Base-by-base conservation (phyloP, 2,329 filamentous ascomycete species). In the Alternaria tenuissima region DNA sequence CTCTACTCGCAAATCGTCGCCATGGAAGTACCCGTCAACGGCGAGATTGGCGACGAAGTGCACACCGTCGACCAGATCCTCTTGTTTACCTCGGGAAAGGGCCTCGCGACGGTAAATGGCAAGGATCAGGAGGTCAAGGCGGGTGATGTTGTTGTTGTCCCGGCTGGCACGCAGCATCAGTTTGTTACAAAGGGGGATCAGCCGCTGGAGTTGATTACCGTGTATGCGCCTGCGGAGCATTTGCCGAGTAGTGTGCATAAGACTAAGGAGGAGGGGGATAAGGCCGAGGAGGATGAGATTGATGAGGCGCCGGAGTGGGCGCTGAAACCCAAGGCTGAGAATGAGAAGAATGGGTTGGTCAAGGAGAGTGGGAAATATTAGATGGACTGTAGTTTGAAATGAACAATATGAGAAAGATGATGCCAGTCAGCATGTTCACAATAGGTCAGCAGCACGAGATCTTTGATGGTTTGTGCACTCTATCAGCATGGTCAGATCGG, bases 31-130 rank as follows among this genome's bases (percentile, higher is more conserved):
- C 88, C 87, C 0, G 84, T 88, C 0, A 83, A 82, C 14, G 87
- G 87, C 3, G 87, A 90, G 30, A 89, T 90, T 66, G 87, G 88
- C n/a, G 87, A 89, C 53, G 87, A 89, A 77, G 87, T 76, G 39
- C 87, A 89, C 71, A 85, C 84, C 0, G 87, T 89, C 38, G 88
- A 90, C 63, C 88, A 90, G 66, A 85, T 87, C 56, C 79, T 90
- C 12, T 87, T 88, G 12, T 89, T 90, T 75, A 90, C 87, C 0
- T 85, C 83, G 6, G 88, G 87, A 12, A 80, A 77, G 11, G 87
- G 85, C 0, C 83, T 85, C 26, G 87, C 87, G 1, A 87, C 85
- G 3, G 83, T 89, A 5, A 84, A 82, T 16, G 86, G 86, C 1
- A 85, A 85, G 55, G 84, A 88, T 53, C 86, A 88, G 61, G 78